These are phyloP conservation scores for Citeromyces matritensis DNA, from an alignment of 805 yeast species.

Conservation along the genomic window DNA sequence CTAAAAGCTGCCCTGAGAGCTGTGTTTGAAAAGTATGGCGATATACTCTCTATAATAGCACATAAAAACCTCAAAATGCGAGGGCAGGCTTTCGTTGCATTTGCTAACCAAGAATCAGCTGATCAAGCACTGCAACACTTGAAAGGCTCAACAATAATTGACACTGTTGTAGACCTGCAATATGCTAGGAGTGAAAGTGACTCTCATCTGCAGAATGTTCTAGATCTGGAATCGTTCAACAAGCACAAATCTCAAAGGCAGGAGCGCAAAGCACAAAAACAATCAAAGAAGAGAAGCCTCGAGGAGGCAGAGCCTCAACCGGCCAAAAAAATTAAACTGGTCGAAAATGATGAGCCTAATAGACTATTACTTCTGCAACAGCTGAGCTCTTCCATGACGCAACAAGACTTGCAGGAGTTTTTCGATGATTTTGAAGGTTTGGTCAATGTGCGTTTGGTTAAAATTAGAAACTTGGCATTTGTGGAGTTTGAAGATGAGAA, in stretches of 20 bases:
- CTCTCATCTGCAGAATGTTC: conserved; percentile 6
- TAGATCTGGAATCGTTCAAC: conserved; percentile 5
- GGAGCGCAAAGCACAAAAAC: background rate
- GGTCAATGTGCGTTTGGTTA: conserved; percentile 49
- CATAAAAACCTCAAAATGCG: conserved; percentile 48
- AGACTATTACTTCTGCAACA: conserved; percentile 53
- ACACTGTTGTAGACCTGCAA: conserved; percentile 29
- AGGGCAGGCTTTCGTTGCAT: conserved; percentile 75
- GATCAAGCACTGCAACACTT: conserved; percentile 24
- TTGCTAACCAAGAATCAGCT: conserved; percentile 25
- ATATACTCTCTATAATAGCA: conserved; percentile 33
- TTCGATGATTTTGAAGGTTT: conserved; percentile 48
- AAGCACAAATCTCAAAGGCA: conserved; percentile 3
- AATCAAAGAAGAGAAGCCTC: background rate
- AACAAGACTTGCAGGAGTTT: conserved; percentile 21
- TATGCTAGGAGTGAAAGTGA: conserved; percentile 32
- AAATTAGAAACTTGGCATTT: conserved; percentile 59
- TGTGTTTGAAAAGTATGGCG: conserved; percentile 29
- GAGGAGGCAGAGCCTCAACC: background rate
- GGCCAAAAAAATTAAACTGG: conserved; percentile 3
- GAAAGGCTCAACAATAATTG: conserved; percentile 25
- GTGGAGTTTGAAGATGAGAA: conserved; percentile 55
- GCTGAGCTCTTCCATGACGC: conserved; percentile 28
- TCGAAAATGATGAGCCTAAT: conserved; percentile 36
- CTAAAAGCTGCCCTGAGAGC: conserved; percentile 26